A percentile compares a stretch with the other conserved stretches of the same genome.
Conservation (phyloP, 176 grass and related monocot genomes). For the maize (Zea mays) region DNA sequence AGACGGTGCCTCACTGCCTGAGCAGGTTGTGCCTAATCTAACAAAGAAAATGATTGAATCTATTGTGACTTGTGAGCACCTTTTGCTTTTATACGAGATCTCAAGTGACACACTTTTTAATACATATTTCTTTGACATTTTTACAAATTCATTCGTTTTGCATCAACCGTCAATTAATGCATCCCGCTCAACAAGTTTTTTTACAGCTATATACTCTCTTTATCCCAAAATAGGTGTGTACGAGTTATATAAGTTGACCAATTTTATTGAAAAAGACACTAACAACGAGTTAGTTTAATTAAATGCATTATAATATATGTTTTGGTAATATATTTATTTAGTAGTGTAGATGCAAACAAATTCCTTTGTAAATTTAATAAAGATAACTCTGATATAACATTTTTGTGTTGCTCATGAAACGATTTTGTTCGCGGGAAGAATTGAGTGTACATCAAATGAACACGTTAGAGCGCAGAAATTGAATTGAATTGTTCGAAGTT, state of each 20-base stretch:
- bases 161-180: background rate
- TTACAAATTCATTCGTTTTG: background rate
- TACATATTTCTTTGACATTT: too few species aligned
- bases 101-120: background rate
- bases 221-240: background rate
- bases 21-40: background rate
- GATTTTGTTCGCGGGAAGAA: background rate
- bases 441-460: background rate
- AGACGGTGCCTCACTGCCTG: too few species aligned
- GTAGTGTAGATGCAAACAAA: background rate
- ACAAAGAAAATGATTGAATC: background rate
- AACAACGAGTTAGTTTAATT: background rate
- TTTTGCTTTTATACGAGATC: background rate
- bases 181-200: background rate
- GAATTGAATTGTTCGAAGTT: background rate
- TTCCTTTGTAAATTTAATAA: background rate
- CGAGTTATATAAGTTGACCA: background rate
- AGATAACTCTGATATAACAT: background rate
- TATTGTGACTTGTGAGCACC: background rate
- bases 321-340: background rate
- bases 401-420: background rate
- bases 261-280: background rate
- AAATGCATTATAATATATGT: background rate
- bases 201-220: background rate
- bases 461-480: background rate